Conservation (phyloP, 768 basidiomycete genomes). For the Mycena venus region DNA sequence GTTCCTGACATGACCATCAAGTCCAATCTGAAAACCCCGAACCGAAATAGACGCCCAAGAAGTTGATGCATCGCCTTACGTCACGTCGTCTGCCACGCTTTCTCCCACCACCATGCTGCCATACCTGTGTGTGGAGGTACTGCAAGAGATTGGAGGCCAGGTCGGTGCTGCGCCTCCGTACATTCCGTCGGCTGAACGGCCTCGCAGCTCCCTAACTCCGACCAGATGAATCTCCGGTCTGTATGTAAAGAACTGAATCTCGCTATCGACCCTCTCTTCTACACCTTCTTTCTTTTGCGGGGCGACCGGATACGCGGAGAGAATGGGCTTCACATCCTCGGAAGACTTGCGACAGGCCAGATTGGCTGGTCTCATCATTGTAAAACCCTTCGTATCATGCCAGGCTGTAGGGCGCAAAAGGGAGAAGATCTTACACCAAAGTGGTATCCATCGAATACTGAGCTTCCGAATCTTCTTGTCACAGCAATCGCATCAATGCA, state of each 20-base stretch:
- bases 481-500: slow-evolving; percentile 1
- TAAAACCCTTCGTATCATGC: background rate
- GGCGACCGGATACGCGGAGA: background rate
- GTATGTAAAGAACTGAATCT: slow-evolving; percentile 3
- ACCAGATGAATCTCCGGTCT: slow-evolving; percentile 1
- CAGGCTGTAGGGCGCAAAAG: background rate
- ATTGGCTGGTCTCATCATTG: background rate
- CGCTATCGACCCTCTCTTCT: slow-evolving; percentile 1
- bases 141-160: background rate
- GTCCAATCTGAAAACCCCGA: too few relatives aligned
- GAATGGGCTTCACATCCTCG: background rate
- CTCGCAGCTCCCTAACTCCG: background rate
- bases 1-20: too few relatives aligned
- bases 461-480: background rate
- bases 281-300: background rate
- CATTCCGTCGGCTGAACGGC: background rate
- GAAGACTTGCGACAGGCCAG: background rate
- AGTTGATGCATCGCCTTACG: too few relatives aligned
- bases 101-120: background rate
- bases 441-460: background rate
- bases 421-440: background rate
- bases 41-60: too few relatives aligned
- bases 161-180: background rate
- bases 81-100: background rate
- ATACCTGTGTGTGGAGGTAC: background rate